Evolutionary conservation across 1,284 basidiomycete genomes (phyloP).

Genomic region (Trametes sp.): DNA sequence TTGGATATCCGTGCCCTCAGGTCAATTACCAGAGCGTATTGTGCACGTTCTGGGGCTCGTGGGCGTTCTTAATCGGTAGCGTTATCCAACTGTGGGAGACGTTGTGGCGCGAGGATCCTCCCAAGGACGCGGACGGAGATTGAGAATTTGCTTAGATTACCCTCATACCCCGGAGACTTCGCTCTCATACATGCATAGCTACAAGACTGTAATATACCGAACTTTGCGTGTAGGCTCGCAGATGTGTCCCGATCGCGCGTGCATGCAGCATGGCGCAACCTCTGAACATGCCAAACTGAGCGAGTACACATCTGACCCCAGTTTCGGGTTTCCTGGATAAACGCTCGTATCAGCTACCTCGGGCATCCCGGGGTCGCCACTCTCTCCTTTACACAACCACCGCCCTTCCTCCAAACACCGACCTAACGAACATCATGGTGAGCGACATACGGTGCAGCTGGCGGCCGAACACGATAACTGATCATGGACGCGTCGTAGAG

Average conservation of each 20-base stretch:
- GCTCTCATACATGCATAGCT: too few relatives aligned
- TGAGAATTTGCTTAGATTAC: not conserved
- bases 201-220: not conserved
- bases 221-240: too few relatives aligned
- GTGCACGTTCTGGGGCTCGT: slow-evolving; percentile 67
- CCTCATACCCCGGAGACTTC: not conserved
- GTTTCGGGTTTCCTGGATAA: slow-evolving; percentile 8
- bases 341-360: not conserved
- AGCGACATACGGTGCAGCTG: not conserved
- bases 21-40: slow-evolving; percentile 58
- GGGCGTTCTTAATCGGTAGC: slow-evolving; percentile 68
- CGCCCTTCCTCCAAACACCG: not conserved
- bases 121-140: not conserved
- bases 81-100: slow-evolving; percentile 58
- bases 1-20: slow-evolving; percentile 11
- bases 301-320: not conserved
- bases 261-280: not conserved
- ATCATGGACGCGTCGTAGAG: slow-evolving; percentile 48
- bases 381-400: slow-evolving; percentile 9
- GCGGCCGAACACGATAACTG: not conserved
- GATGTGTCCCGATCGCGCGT: too few relatives aligned
- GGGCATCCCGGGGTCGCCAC: not conserved
- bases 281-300: slow-evolving; percentile 15
- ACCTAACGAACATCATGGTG: slow-evolving; percentile 27
- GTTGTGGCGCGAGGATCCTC: slow-evolving; percentile 36